Evolutionary conservation across 768 basidiomycete species (phyloP), one percentile per base, ranked within the genome.

Genomic region (Amanita inopinata): DNA sequence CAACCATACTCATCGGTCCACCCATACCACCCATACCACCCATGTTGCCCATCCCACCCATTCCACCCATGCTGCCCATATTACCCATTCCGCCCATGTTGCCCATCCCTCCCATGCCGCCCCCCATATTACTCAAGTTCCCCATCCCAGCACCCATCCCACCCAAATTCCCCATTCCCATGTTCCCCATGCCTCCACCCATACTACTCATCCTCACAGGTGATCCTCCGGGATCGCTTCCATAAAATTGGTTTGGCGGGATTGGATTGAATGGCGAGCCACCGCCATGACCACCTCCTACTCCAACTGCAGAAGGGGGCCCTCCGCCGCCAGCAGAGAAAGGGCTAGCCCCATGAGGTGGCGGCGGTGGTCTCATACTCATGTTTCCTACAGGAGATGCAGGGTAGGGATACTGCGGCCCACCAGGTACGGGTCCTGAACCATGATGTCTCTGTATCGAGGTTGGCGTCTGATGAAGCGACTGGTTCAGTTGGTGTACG

Each of bases 141-240:
- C 57, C 60, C 54, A 54, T 56, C 17, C 51, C n/a, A n/a, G n/a
- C 52, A 4, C 49, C 54, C 53, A 59, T 53, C 11, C 42, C 43
- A 25, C 45, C 45, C 53, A 57, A 51, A 20, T 47, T 48, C 5
- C 52, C 52, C 50, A 57, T 54, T n/a, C 38, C 38, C 43, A 46
- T 45, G 10, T 40, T 49, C 10, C 51, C 56, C 52, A 55, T 56
- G 25, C 45, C 22, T 11, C 23, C 23, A 6, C 49, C 49, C 46
- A 57, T 58, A 33, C 46, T 28, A 4, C 57, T 57, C 59, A 66
- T 64, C 19, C 64, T 46, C 56, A 66, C 63, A 6, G 66, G 64
- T 19, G 60, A 59, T 3, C 36, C 45, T 12, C 51, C 53, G 27
- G 61, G 56, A 12, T 50, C 56, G 8, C 23, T 14, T 17, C 54